Evolutionary conservation across 768 basidiomycete species (phyloP), one percentile per base, ranked within the genome.

Genomic region (Podaxis sp.): DNA sequence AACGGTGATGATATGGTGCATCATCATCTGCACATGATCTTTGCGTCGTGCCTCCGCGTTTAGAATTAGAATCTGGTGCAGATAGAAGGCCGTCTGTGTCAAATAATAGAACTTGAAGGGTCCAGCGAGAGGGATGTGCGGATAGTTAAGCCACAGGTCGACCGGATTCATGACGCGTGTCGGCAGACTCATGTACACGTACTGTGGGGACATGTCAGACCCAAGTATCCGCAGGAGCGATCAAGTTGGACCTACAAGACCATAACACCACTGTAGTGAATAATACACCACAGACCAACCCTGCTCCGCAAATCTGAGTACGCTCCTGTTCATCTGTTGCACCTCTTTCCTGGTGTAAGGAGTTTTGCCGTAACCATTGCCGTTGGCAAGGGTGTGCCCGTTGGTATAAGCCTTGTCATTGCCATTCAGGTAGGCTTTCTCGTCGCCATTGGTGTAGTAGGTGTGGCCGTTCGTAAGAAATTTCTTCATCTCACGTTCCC

Each of bases 1-100:
- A 62, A 95, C 82, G 11, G 95, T 96, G 65, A 98, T 89, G 66
- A 96, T 70, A 71, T 99, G 97, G 76, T 99, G 97, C 25, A 87
- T 77, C 83, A 98, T 90, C 96, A 98, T 98, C 74, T 98, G 96
- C 67, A 79, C 77, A 73, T 98, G 93, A 73, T 99, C 97, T 71
- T 93, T 94, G 59, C 97, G 81, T 57, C 87, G 83, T 40, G 88
- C 93, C 72, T 99, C 97, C 27, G 95, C 88, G 72, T 98, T 93
- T 72, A 99, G 82, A 61, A 96, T 88, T 63, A 98, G 78, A 10
- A 97, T 80, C 73, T 95, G 94, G 70, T 98, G 95, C 55, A 89
- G 73, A 76, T 97, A 99, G 74, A 95, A 95, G 40, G 91, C 90
- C 28, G 83, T 83, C 73, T 95, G 91, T 21, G 80, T 81, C 27